Evolutionary conservation across 2,329 filamentous ascomycete genomes (phyloP).

Genomic region (Davidsoniella virescens): DNA sequence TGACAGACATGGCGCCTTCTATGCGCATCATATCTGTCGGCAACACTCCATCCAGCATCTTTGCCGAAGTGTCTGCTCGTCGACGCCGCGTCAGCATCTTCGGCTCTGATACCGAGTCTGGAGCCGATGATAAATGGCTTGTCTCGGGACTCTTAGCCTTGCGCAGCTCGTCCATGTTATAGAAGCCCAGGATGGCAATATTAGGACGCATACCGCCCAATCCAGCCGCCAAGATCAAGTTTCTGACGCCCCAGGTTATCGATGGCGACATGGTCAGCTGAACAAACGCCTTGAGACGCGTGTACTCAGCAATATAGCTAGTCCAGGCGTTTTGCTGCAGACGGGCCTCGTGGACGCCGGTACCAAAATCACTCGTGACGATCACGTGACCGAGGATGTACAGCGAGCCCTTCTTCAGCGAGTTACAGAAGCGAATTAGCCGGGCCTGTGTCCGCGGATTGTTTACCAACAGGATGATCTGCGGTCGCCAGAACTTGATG

Average conservation of each 20-base stretch:
- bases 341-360: slow-evolving; percentile 64
- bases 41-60: slow-evolving; percentile 39
- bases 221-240: slow-evolving; percentile 65
- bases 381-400: slow-evolving; percentile 83
- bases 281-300: slow-evolving; percentile 76
- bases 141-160: too few species aligned
- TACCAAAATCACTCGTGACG: slow-evolving; percentile 65
- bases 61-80: slow-evolving; percentile 27
- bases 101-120: too few species aligned
- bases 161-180: slow-evolving; percentile 29
- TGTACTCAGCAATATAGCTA: slow-evolving; percentile 67
- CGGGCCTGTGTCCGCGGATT: slow-evolving; percentile 67
- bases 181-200: slow-evolving; percentile 66
- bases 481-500: slow-evolving; percentile 85
- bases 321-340: slow-evolving; percentile 70
- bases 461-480: slow-evolving; percentile 72
- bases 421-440: slow-evolving; percentile 82
- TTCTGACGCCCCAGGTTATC: slow-evolving; percentile 71
- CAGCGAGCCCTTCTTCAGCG: slow-evolving; percentile 69
- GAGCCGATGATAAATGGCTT: too few species aligned
- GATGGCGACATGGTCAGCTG: slow-evolving; percentile 71
- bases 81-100: too few species aligned
- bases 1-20: slow-evolving; percentile 51
- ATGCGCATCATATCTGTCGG: slow-evolving; percentile 55
- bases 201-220: slow-evolving; percentile 81